Evolutionary conservation across 148 eudicot species (phyloP), one percentile per base, ranked within the genome.

Genomic region (Euryodendron excelsum): DNA sequence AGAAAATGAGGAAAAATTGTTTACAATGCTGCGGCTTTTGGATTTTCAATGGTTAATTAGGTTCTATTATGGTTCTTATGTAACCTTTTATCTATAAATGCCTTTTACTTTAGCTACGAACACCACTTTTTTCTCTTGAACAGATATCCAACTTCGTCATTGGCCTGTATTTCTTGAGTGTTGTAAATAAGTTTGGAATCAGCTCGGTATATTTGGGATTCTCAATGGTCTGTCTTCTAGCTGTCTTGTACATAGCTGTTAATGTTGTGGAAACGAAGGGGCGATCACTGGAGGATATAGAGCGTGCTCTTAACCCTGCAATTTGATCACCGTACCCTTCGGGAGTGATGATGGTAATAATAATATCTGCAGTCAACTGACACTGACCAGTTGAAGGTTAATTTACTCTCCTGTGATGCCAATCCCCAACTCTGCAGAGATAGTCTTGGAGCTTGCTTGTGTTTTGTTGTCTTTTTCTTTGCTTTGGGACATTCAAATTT

Each of bases 211-310:
- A 96, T 84, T 86, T 96, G 76, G 98, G 98, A 21, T 96, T 96
- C 41, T 91, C 94, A 0, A 84, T 85, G 18, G 92, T 91, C 10
- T 96, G 99, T 79, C 47, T 87, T 53, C 78, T 93, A 41, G 99
- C 98, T 52, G 89, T 89, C 56, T 31, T 91, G 86, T 96, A 93
- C 84, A 87, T 93, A 83, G 86, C 85, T 62, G 87, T 86, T 72
- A 96, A 93, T 34, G 96, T 96, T n/a, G 98, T 96, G 56, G 99
- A 96, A 80, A 96, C 99, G 59, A 96, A 96, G 88, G 99, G 99
- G 58, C 88, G 93, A 39, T 93, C 99, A 2, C 79, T 96, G 39
- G 99, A 96, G 87, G 99, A 96, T 73, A 96, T 96, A 6, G 97
- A 96, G 81, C 94, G 85, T n/a, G 97, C 87, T 78, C 85, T 96